phyloP scores from a whole-genome alignment of 2,329 filamentous ascomycete genomes.

The Lomentospora prolificans region DNA sequence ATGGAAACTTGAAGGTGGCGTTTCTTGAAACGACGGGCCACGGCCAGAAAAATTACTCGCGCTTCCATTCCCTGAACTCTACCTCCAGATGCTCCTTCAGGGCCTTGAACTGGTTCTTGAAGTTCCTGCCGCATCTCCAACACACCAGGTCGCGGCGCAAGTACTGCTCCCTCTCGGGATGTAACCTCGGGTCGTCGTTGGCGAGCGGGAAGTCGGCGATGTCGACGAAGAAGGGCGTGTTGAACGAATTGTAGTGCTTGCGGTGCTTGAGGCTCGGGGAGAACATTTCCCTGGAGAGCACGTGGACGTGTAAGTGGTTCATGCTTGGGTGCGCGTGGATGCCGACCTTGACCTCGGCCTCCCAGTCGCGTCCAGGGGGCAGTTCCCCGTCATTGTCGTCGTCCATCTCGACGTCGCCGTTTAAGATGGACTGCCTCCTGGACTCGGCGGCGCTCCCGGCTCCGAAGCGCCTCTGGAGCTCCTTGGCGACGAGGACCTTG shows the following conservation, averaged over 20 bases:
- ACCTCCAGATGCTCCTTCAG: slow-evolving; percentile 66
- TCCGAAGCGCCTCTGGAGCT: slow-evolving; percentile 63
- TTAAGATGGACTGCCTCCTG: slow-evolving; percentile 55
- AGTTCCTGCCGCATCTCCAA: slow-evolving; percentile 73
- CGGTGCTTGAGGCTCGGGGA: slow-evolving; percentile 63
- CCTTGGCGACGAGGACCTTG: slow-evolving; percentile 56
- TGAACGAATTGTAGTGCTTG: slow-evolving; percentile 91
- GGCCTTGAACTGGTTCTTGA: slow-evolving; percentile 62
- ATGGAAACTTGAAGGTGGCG: too few species aligned
- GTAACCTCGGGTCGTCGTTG: slow-evolving; percentile 51
- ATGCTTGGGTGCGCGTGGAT: slow-evolving; percentile 86
- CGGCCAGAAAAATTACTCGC: too few species aligned
- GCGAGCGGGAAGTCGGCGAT: slow-evolving; percentile 72
- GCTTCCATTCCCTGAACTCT: slow-evolving; percentile 71
- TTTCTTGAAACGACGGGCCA: too few species aligned
- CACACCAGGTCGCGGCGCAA: slow-evolving; percentile 60
- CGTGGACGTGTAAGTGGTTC: slow-evolving; percentile 84
- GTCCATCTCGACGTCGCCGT: slow-evolving; percentile 39
- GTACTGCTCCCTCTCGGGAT: slow-evolving; percentile 47
- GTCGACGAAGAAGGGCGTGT: slow-evolving; percentile 71
- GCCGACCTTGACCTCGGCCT: slow-evolving; percentile 61
- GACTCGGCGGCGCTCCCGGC: slow-evolving; percentile 52
- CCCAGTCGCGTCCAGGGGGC: slow-evolving; percentile 71
- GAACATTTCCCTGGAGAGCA: slow-evolving; percentile 71
- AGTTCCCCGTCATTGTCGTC: slow-evolving; percentile 30